phyloP scores from a whole-genome alignment of 23 red algal genomes.

The Gracilaria vermiculophylla region DNA sequence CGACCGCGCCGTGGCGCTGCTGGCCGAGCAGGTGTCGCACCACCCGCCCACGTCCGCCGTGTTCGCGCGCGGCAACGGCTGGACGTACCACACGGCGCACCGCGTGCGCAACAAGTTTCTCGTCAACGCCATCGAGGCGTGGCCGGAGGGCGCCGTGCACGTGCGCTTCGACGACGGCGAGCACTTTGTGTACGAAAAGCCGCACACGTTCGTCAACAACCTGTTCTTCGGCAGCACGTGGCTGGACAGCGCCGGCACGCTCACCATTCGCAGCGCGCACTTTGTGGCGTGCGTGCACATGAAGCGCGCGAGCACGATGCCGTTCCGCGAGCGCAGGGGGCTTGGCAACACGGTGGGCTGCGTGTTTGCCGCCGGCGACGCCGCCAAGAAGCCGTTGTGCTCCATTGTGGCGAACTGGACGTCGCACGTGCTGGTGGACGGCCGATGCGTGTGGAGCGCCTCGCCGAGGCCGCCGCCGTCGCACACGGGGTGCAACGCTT shows the following conservation, averaged over 20 bases:
- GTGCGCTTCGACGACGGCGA: constrained; percentile 79
- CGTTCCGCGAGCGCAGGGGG: constrained; percentile 31
- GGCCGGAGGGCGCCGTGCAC: constrained; percentile 78
- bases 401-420: constrained; percentile 55
- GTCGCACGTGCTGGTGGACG: constrained; percentile 9
- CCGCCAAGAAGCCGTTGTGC: neutral
- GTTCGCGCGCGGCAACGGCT: constrained; percentile 61
- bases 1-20: constrained; percentile 21
- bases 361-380: neutral
- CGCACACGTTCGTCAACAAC: constrained; percentile 93
- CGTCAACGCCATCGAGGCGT: constrained; percentile 91
- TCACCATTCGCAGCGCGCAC: constrained; percentile 62
- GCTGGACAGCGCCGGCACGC: constrained; percentile 88
- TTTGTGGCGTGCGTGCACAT: constrained; percentile 30
- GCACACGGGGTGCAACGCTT: neutral
- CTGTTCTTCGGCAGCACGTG: constrained; percentile 88
- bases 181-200: constrained; percentile 82
- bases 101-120: constrained; percentile 80
- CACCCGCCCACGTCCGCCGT: constrained; percentile 82
- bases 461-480: neutral
- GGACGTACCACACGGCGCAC: constrained; percentile 78
- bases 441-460: constrained; percentile 19
- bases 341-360: constrained; percentile 30
- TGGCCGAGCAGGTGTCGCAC: constrained; percentile 95
- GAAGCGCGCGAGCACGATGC: constrained; percentile 3